Evolutionary conservation across 306 rosid genomes (phyloP).

Genomic region (Vigna unguiculata): DNA sequence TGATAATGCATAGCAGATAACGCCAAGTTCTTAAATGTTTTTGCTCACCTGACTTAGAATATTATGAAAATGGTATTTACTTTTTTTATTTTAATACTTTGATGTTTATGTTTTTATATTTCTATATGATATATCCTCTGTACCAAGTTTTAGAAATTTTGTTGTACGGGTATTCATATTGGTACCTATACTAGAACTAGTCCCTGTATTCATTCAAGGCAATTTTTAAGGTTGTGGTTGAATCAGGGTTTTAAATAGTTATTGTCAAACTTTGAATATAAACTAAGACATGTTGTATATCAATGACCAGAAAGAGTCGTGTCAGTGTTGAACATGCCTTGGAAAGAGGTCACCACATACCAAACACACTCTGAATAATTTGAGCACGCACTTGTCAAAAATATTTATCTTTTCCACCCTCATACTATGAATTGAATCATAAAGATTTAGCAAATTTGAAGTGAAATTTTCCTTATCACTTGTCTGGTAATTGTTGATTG

Average conservation of each 20-base stretch:
- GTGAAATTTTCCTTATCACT: conserved; percentile 16
- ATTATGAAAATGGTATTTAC: background rate
- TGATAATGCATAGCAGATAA: no score
- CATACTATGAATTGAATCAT: background rate
- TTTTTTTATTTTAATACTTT: background rate
- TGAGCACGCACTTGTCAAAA: background rate
- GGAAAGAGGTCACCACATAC: no score
- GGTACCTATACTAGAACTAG: background rate
- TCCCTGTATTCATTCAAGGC: background rate
- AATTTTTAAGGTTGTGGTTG: background rate
- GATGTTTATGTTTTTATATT: background rate
- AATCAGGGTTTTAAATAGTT: background rate
- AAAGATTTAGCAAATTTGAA: background rate
- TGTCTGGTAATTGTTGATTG: conserved; percentile 40
- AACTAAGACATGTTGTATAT: background rate
- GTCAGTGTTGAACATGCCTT: background rate
- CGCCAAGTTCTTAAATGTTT: conserved; percentile 1
- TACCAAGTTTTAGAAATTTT: background rate
- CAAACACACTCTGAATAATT: background rate
- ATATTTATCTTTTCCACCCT: background rate
- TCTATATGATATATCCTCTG: background rate
- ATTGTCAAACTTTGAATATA: no score
- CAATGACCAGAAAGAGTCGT: background rate
- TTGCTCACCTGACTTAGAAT: background rate
- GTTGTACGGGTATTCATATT: background rate